These are phyloP conservation scores for Allomyces macrogynus DNA, from an alignment of 192 early-diverging fungal genomes.

Conservation along the genomic window DNA sequence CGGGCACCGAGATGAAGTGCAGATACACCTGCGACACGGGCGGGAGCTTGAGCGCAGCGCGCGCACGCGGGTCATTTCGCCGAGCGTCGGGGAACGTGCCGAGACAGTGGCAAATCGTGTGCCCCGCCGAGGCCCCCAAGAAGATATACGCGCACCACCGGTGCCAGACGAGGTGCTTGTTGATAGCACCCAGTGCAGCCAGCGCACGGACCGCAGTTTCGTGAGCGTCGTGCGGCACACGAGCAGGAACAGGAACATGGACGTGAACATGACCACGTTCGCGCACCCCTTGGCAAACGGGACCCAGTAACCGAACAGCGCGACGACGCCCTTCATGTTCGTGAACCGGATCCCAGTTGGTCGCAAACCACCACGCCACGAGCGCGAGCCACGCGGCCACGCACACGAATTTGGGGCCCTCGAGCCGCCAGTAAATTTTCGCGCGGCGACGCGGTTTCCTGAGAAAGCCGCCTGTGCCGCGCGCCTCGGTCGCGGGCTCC, in stretches of 20 bases:
- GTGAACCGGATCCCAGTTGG: background rate
- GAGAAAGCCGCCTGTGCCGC: too few species aligned
- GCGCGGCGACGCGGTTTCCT: too few species aligned
- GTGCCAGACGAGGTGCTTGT: background rate
- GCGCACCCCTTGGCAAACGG: background rate
- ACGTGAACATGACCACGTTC: background rate
- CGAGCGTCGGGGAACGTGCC: background rate
- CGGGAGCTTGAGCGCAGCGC: background rate
- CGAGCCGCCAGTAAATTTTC: background rate
- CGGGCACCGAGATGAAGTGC: background rate
- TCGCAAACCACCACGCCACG: background rate
- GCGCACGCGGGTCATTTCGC: background rate
- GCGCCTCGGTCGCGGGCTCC: too few species aligned
- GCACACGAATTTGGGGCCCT: background rate
- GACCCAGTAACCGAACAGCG: background rate
- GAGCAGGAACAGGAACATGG: background rate
- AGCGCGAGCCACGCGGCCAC: background rate
- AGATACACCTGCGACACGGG: background rate
- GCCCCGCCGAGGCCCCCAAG: background rate
- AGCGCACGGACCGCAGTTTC: background rate
- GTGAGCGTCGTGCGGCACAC: background rate
- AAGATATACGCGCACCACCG: background rate
- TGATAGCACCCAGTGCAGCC: background rate
- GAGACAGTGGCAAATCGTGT: background rate
- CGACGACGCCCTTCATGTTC: background rate